Evolutionary conservation across 306 rosid species (phyloP), one percentile per base, ranked within the genome.

Genomic region (Cotoneaster glaucophyllus): DNA sequence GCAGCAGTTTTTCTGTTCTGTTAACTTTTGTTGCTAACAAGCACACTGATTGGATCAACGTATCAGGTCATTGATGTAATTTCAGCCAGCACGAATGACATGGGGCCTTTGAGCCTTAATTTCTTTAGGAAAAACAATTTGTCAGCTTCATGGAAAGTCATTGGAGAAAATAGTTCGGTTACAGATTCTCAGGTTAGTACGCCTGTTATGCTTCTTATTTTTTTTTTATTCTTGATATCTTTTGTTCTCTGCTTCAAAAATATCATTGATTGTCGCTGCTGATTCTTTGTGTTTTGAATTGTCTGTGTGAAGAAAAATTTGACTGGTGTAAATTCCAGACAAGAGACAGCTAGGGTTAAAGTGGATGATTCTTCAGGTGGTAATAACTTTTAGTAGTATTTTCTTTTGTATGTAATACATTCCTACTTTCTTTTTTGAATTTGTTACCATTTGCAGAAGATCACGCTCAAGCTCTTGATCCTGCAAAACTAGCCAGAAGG

Each of bases 41-140:
- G 52, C 32, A 75, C 37, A 71, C 84, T 89, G 69, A 68, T 76
- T 32, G 54, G 82, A 65, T 52, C 75, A 77, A 75, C 70, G 59
- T 84, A 71, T 76, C 87, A 96, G 99, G 94, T 90, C 61, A 81
- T 96, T 78, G 93, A 96, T 85, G 87, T 89, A 81, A 86, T 96
- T 75, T 79, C 82, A 26, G 85, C 93, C 74, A 83, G 90, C 81
- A 89, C 94, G 71, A 82, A 86, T 86, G 96, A 90, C 78, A 78
- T 82, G 90, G 98, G 98, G 74, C 93, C 96, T 83, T 73, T 85
- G 81, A 90, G 91, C 84, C 96, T 92, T 78, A 98, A 90, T 77
- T 79, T 78, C 80, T 87, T 96, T 77, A 86, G 89, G 57, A 90
- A 92, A 86, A 89, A 81, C 54, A 92, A 86, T 73, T 77, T 90